Evolutionary conservation across 768 basidiomycete species (phyloP).

Genomic region (Gautieria morchelliformis): DNA sequence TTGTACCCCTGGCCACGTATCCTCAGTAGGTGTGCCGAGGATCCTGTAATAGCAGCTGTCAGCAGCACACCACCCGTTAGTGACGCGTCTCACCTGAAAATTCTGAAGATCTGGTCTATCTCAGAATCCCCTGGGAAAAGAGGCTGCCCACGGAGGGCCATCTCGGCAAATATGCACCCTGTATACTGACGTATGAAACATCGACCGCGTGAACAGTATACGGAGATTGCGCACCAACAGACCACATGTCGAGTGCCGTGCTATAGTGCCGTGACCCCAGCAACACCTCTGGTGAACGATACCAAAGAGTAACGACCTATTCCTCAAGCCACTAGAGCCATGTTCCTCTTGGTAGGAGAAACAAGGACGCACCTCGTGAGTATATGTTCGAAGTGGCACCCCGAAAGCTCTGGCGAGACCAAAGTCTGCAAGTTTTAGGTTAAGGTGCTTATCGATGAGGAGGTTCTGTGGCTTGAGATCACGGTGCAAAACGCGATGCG

Average conservation of each 20-base stretch:
- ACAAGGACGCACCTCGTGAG: slow-evolving; percentile 69
- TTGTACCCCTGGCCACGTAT: slow-evolving; percentile 85
- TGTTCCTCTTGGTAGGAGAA: not conserved
- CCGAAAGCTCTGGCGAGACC: slow-evolving; percentile 95
- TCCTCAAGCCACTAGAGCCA: not conserved
- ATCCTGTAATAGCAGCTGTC: slow-evolving; percentile 41
- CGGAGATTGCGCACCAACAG: slow-evolving; percentile 43
- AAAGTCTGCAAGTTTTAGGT: slow-evolving; percentile 94
- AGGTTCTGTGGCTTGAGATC: slow-evolving; percentile 96
- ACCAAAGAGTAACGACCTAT: slow-evolving; percentile 99
- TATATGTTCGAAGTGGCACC: slow-evolving; percentile 98
- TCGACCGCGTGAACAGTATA: not conserved
- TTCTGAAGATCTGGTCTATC: slow-evolving; percentile 99
- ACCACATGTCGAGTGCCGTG: slow-evolving; percentile 99
- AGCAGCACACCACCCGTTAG: slow-evolving; percentile 2
- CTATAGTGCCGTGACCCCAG: slow-evolving; percentile 94
- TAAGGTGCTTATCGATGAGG: slow-evolving; percentile 80
- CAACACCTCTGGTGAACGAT: slow-evolving; percentile 94
- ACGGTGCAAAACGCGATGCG: slow-evolving; percentile 92
- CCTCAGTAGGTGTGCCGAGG: slow-evolving; percentile 88
- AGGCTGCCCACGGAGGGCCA: slow-evolving; percentile 84
- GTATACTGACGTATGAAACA: not conserved
- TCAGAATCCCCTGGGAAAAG: slow-evolving; percentile 99
- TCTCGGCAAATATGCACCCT: slow-evolving; percentile 94
- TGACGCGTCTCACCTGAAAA: slow-evolving; percentile 67